phyloP scores from a whole-genome alignment of 208 protist species.

The Trypanosoma vivax region DNA sequence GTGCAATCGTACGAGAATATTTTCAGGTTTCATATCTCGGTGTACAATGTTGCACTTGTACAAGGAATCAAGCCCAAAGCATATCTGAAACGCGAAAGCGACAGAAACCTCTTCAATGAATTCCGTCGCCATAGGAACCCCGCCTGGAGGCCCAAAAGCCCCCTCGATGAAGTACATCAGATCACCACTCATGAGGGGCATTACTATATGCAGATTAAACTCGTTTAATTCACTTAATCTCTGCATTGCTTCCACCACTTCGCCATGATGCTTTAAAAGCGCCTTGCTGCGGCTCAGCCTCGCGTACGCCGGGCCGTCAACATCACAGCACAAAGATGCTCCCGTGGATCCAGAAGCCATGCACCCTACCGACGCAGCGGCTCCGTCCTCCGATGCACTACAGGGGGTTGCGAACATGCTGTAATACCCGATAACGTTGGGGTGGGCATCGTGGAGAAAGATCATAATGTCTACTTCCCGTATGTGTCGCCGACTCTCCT shows the following conservation, averaged over 20 bases:
- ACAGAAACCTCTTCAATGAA: slow-evolving; percentile 54
- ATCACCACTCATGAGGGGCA: slow-evolving; percentile 83
- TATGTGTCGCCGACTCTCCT: slow-evolving; percentile 89
- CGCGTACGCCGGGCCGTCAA: slow-evolving; percentile 26
- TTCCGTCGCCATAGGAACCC: slow-evolving; percentile 22
- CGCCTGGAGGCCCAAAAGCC: slow-evolving; percentile 1
- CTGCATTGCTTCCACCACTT: slow-evolving; percentile 22
- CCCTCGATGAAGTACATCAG: slow-evolving; percentile 67
- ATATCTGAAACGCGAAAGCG: slow-evolving; percentile 83
- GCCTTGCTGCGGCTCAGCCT: slow-evolving; percentile 22
- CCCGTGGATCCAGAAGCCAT: neutral
- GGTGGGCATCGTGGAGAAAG: slow-evolving; percentile 90
- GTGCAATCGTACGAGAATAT: slow-evolving; percentile 90
- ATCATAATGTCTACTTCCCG: slow-evolving; percentile 95
- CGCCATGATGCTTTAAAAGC: slow-evolving; percentile 31
- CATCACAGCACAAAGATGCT: slow-evolving; percentile 24
- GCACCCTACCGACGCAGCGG: neutral
- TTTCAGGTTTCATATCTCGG: slow-evolving; percentile 96
- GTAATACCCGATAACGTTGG: slow-evolving; percentile 91
- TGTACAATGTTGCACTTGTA: slow-evolving; percentile 90
- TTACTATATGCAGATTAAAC: slow-evolving; percentile 87
- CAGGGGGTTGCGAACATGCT: slow-evolving; percentile 93
- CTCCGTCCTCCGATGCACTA: slow-evolving; percentile 44
- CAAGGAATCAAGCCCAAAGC: slow-evolving; percentile 85
- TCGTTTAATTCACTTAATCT: slow-evolving; percentile 29